phyloP scores from a whole-genome alignment of 768 basidiomycete species.

The Roridomyces roridus region DNA sequence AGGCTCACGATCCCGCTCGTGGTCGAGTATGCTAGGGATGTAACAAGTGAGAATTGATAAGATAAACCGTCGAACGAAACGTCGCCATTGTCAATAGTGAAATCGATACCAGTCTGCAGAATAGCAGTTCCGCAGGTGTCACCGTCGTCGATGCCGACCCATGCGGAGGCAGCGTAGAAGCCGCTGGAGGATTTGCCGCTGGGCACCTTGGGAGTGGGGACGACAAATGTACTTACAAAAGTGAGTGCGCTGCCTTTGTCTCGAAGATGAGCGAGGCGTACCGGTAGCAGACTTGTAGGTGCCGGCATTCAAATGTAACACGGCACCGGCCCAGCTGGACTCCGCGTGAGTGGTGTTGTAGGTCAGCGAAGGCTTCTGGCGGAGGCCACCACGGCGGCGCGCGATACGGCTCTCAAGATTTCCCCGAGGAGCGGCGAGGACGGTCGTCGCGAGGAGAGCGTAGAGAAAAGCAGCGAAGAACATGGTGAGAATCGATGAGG shows the following conservation, averaged over 20 bases:
- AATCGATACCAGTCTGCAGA: slow-evolving; percentile 43
- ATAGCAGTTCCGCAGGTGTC: slow-evolving; percentile 41
- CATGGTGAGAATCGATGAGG: too few relatives aligned
- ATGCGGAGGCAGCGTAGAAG: slow-evolving; percentile 37
- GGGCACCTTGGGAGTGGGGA: too few relatives aligned
- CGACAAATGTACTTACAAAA: too few relatives aligned
- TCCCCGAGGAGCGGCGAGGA: too few relatives aligned
- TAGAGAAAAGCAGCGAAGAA: neutral
- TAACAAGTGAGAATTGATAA: neutral
- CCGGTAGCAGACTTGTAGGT: slow-evolving; percentile 40
- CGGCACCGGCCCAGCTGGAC: slow-evolving; percentile 42
- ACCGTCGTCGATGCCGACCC: slow-evolving; percentile 46
- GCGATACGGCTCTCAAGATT: too few relatives aligned
- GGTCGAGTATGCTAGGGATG: slow-evolving; percentile 1
- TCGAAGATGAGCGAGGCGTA: slow-evolving; percentile 41
- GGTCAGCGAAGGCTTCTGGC: neutral
- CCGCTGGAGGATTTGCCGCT: too few relatives aligned
- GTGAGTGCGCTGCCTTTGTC: slow-evolving; percentile 25
- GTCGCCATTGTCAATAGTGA: slow-evolving; percentile 29
- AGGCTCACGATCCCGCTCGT: slow-evolving; percentile 33
- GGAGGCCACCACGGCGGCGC: neutral
- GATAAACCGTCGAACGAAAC: slow-evolving; percentile 35
- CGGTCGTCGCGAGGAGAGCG: neutral
- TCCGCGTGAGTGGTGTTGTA: slow-evolving; percentile 29
- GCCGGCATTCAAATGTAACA: slow-evolving; percentile 28